phyloP scores from a whole-genome alignment of 495 filamentous ascomycete genomes.

The Hypoxylon cercidicola region DNA sequence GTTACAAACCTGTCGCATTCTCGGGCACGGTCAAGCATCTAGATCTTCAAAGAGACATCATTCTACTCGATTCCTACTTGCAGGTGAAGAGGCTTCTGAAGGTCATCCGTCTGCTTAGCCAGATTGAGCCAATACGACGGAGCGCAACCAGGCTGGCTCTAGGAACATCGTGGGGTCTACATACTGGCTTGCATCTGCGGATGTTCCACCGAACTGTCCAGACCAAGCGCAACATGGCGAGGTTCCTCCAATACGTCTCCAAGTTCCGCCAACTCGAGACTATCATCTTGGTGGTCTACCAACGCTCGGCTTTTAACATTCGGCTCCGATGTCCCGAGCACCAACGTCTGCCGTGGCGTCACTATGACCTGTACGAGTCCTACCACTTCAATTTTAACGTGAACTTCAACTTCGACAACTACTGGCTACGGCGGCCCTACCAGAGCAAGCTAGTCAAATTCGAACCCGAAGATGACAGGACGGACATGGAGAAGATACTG shows the following conservation, averaged over 20 bases:
- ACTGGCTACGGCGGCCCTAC: slow-evolving; percentile 53
- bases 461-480: slow-evolving; percentile 52
- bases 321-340: slow-evolving; percentile 45
- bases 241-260: slow-evolving; percentile 54
- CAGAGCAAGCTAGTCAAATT: slow-evolving; percentile 56
- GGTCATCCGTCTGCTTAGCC: slow-evolving; percentile 59
- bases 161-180: slow-evolving; percentile 59
- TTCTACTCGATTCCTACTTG: slow-evolving; percentile 61
- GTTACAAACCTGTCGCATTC: slow-evolving; percentile 59
- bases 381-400: slow-evolving; percentile 62
- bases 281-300: slow-evolving; percentile 59
- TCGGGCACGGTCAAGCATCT: slow-evolving; percentile 59
- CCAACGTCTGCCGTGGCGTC: slow-evolving; percentile 34
- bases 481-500: slow-evolving; percentile 26
- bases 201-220: slow-evolving; percentile 55
- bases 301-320: slow-evolving; percentile 59
- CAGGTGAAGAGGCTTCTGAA: slow-evolving; percentile 60
- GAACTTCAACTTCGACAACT: slow-evolving; percentile 59
- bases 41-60: slow-evolving; percentile 57
- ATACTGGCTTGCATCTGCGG: slow-evolving; percentile 58
- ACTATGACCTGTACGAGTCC: slow-evolving; percentile 54
- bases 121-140: slow-evolving; percentile 57
- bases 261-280: slow-evolving; percentile 55
- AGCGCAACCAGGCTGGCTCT: slow-evolving; percentile 56
- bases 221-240: slow-evolving; percentile 60